These are phyloP conservation scores for Chamaenerion angustifolium DNA, from an alignment of 345 rosid species.

Conservation along the genomic window DNA sequence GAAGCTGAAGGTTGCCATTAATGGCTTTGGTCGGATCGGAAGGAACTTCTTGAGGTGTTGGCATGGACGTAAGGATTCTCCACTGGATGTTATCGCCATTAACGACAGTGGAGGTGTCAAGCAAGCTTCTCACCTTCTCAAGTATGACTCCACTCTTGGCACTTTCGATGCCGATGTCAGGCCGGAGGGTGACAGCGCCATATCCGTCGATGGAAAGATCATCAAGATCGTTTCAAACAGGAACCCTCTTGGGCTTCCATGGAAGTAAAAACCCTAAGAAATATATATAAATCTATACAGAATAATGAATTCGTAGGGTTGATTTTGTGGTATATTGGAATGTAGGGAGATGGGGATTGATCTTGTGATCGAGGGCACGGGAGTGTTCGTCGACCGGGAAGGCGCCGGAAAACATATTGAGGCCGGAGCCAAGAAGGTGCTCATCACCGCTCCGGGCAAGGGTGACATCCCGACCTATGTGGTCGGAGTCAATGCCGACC, in stretches of 20 bases:
- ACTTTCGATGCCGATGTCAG: slow-evolving; percentile 86
- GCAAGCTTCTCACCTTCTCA: slow-evolving; percentile 95
- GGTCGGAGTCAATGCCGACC: slow-evolving; percentile 85
- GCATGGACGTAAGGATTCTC: slow-evolving; percentile 92
- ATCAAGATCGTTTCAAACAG: slow-evolving; percentile 78
- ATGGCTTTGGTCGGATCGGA: slow-evolving; percentile 86
- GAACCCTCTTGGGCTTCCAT: slow-evolving; percentile 65
- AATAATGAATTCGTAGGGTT: too few species aligned
- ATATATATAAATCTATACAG: too few species aligned
- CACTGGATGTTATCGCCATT: slow-evolving; percentile 76
- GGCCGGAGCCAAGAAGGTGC: slow-evolving; percentile 95
- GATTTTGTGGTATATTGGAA: too few species aligned
- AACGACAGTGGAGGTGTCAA: slow-evolving; percentile 91
- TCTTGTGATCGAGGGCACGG: slow-evolving; percentile 92
- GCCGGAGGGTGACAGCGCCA: slow-evolving; percentile 61
- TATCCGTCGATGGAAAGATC: slow-evolving; percentile 97
- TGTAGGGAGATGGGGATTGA: slow-evolving; percentile 72
- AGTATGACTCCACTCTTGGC: slow-evolving; percentile 92
- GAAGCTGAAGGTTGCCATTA: slow-evolving; percentile 83
- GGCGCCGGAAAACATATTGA: slow-evolving; percentile 92
- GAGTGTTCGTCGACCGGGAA: slow-evolving; percentile 87
- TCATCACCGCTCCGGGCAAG: slow-evolving; percentile 94
- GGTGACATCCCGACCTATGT: slow-evolving; percentile 97
- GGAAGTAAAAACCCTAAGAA: slow-evolving; percentile 40
- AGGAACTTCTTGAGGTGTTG: slow-evolving; percentile 96